These are phyloP conservation scores for Morella rubra DNA, from an alignment of 306 rosid species.

Conservation along the genomic window DNA sequence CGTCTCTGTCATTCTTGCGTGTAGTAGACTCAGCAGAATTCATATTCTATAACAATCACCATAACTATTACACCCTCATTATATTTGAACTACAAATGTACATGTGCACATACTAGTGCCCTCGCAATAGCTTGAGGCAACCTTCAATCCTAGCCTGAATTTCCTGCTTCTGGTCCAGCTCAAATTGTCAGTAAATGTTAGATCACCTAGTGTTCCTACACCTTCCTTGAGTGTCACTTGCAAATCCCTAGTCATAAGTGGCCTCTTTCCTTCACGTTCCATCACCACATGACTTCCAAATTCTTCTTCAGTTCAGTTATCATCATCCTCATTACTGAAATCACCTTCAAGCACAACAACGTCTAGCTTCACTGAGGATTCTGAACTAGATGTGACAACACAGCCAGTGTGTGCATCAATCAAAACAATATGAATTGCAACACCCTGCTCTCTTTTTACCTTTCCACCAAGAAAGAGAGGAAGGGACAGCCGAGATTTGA, in stretches of 20 bases:
- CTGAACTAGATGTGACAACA: constrained; percentile 59
- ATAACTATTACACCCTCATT: no score
- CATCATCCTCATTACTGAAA: constrained; percentile 77
- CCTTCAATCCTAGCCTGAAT: constrained; percentile 80
- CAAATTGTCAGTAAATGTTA: constrained; percentile 84
- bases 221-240: constrained; percentile 76
- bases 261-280: constrained; percentile 88
- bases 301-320: constrained; percentile 67
- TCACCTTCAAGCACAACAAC: constrained; percentile 86
- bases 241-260: constrained; percentile 72
- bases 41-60: no score
- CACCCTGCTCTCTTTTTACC: constrained; percentile 84
- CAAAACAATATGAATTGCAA: constrained; percentile 66
- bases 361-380: constrained; percentile 62
- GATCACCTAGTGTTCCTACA: constrained; percentile 77
- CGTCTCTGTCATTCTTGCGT: no score
- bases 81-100: no score
- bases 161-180: constrained; percentile 94
- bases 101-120: constrained; percentile 57
- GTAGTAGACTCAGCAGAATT: no score
- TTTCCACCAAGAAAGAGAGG: constrained; percentile 87
- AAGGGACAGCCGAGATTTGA: constrained; percentile 67
- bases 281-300: constrained; percentile 76
- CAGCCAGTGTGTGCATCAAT: constrained; percentile 55
- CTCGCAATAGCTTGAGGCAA: constrained; percentile 55